These are phyloP conservation scores for Xylaria polymorpha DNA, from an alignment of 2,329 filamentous ascomycete species.

Conservation along the genomic window DNA sequence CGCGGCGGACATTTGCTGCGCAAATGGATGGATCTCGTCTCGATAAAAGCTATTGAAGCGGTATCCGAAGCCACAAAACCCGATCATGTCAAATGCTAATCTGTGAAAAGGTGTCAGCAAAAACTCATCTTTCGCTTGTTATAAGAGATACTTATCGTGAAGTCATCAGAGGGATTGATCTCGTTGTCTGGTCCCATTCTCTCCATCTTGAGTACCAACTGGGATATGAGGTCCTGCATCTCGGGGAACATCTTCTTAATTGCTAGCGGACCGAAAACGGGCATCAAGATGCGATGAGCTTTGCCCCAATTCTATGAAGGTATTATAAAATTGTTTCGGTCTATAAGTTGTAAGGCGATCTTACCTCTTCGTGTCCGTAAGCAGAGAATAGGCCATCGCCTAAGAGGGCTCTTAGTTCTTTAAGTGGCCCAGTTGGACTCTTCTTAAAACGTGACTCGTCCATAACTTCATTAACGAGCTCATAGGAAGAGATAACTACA, in stretches of 20 bases:
- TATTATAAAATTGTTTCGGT: conserved; percentile 3
- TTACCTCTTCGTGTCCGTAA: conserved; percentile 29
- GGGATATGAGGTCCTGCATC: conserved; percentile 34
- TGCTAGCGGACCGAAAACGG: conserved; percentile 32
- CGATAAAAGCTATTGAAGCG: conserved; percentile 37
- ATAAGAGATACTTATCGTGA: conserved; percentile 30
- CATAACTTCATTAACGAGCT: conserved; percentile 33
- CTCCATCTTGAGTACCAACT: conserved; percentile 33
- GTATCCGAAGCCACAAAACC: conserved; percentile 31
- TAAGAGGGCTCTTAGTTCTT: conserved; percentile 30
- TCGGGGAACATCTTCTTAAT: conserved; percentile 36
- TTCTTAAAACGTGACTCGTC: conserved; percentile 33
- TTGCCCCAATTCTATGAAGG: conserved; percentile 32
- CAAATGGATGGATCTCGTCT: conserved; percentile 36
- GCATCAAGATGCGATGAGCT: conserved; percentile 35
- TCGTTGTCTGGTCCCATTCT: conserved; percentile 33
- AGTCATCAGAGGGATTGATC: conserved; percentile 31
- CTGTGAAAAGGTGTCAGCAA: conserved; percentile 27
- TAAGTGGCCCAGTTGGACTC: conserved; percentile 21
- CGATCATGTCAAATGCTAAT: conserved; percentile 35
- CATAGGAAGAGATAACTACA: conserved; percentile 27
- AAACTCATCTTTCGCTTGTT: not conserved
- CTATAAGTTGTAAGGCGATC: not conserved
- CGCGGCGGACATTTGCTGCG: conserved; percentile 20
- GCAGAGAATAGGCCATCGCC: conserved; percentile 37